A percentile compares a stretch with the other conserved stretches of the same genome.
Conservation (phyloP, 2,329 filamentous ascomycete species). For the Ophiobolus disseminans region DNA sequence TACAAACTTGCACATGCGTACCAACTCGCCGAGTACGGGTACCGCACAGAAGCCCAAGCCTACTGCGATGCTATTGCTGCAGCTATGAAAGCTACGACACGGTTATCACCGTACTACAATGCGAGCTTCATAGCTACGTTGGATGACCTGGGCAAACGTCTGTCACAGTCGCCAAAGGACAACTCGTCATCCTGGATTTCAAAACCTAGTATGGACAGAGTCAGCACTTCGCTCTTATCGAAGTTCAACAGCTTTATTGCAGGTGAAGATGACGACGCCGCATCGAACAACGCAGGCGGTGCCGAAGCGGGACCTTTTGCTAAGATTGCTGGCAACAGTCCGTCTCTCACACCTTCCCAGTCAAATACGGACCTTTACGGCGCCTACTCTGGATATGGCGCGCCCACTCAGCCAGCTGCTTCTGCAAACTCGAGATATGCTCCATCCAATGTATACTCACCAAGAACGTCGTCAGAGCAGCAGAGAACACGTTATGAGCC, state of each 20-base stretch:
- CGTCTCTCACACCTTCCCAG: constrained; percentile 62
- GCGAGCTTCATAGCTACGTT: constrained; percentile 74
- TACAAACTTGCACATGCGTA: constrained; percentile 93
- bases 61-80: constrained; percentile 87
- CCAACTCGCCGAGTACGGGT: constrained; percentile 82
- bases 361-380: constrained; percentile 78
- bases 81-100: constrained; percentile 80
- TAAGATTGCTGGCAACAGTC: constrained; percentile 72
- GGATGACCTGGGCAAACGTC: constrained; percentile 81
- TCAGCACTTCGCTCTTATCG: constrained; percentile 87
- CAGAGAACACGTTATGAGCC: constrained; percentile 58
- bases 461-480: constrained; percentile 61
- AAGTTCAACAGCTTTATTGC: constrained; percentile 97
- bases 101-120: constrained; percentile 87
- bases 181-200: constrained; percentile 87
- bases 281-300: constrained; percentile 64
- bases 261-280: constrained; percentile 80
- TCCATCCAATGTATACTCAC: constrained; percentile 50
- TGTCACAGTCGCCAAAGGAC: constrained; percentile 86
- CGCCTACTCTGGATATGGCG: constrained; percentile 64
- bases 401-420: constrained; percentile 28
- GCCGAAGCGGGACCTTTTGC: constrained; percentile 77
- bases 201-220: constrained; percentile 94
- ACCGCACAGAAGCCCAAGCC: constrained; percentile 80
- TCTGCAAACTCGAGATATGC: constrained; percentile 50